Base-by-base conservation (phyloP, 2,329 filamentous ascomycete genomes). In the Colletotrichum cuscutae region DNA sequence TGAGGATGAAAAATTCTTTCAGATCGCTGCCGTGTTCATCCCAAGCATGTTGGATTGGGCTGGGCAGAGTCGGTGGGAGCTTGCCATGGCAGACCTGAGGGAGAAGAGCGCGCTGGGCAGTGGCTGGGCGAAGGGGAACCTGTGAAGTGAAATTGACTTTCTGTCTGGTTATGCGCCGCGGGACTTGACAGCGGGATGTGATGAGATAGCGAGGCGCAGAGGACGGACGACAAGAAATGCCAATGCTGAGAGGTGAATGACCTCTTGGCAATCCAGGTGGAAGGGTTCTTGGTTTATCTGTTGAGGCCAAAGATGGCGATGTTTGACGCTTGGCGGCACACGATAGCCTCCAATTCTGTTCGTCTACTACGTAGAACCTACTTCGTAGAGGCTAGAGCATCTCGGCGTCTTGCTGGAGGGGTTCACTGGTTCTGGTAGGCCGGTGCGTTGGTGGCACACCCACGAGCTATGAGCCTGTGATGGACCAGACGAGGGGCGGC, bases 171-270 rank as follows among this genome's bases (percentile, higher is more conserved):
- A 24, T 22, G 28, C 37, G 22, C 60, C n/a, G 49, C 28, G 49
- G 9, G 30, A 26, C 28, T 62, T 30, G 68, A 68, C 49, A 57
- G 63, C 68, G 69, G 58, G 64, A 69, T 24, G 28, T 49, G 24
- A 52, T 59, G 53, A 9, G 15, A 65, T 60, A 35, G 54, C 24
- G 60, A 70, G 70, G 65, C 70, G 65, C 60, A 69, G 65, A 70
- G 19, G 68, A 22, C 28, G 59, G 66, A 61, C 56, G 66, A 70
- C 60, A 32, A 70, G 71, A 71, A 65, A 70, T 61, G 71, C 66
- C 66, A 72, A 72, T 60, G 59, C 60, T 64, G 37, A 5, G 66
- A 57, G 28, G 54, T 19, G 30, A 37, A 65, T 65, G 54, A 61
- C 30, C 60, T 72, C 70, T 72, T 70, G 66, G 70, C 70, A 30